These are phyloP conservation scores for Myriosclerotinia curreyana DNA, from an alignment of 2,329 filamentous ascomycete species.

Conservation along the genomic window DNA sequence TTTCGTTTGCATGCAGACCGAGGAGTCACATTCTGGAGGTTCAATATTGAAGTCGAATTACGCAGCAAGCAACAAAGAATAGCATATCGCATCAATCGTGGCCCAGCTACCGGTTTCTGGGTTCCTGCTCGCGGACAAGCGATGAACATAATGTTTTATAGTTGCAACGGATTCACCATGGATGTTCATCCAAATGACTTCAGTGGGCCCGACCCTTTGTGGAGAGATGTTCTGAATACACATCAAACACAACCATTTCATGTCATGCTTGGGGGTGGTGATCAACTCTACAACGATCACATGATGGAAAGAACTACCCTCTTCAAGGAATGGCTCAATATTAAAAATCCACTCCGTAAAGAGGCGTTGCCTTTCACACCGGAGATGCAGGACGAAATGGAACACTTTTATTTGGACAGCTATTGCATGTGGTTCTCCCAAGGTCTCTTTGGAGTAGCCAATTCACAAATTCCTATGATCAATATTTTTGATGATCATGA, in stretches of 20 bases:
- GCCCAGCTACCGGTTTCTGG: constrained; percentile 89
- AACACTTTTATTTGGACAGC: constrained; percentile 80
- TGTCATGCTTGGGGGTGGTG: constrained; percentile 95
- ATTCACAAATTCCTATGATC: constrained; percentile 94
- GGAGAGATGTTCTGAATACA: constrained; percentile 90
- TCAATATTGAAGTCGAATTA: constrained; percentile 91
- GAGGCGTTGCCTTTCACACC: constrained; percentile 72
- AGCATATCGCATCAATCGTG: constrained; percentile 92
- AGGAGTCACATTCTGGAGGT: constrained; percentile 94
- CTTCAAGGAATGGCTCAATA: constrained; percentile 81
- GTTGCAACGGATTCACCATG: constrained; percentile 91
- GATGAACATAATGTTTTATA: constrained; percentile 99
- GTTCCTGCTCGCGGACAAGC: constrained; percentile 77
- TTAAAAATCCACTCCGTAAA: constrained; percentile 77
- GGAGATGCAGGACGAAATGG: constrained; percentile 84
- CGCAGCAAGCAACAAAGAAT: constrained; percentile 75
- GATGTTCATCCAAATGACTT: constrained; percentile 75
- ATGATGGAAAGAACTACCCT: constrained; percentile 70
- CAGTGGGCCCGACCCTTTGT: constrained; percentile 91
- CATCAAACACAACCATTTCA: constrained; percentile 93
- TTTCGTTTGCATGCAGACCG: constrained; percentile 79
- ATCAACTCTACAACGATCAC: constrained; percentile 94
- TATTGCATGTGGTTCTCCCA: constrained; percentile 97
- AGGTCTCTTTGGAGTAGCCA: constrained; percentile 88
- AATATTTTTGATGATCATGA: constrained; percentile 98